phyloP scores from a whole-genome alignment of 2,329 filamentous ascomycete genomes.

The Pseudocercospora ulei region DNA sequence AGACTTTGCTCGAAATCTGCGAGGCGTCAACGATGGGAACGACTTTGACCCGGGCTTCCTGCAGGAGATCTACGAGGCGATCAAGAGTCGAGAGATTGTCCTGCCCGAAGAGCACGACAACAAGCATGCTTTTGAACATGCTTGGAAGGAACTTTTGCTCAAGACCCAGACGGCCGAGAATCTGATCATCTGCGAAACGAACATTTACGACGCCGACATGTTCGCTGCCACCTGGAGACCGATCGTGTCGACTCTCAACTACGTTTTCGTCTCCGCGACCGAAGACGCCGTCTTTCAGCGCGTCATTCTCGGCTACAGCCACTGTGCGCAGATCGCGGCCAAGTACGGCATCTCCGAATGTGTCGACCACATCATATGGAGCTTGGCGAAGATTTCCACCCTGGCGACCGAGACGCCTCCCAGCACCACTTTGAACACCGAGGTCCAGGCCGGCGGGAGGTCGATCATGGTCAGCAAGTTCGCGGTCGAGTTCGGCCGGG shows the following conservation, averaged over 20 bases:
- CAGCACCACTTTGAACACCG: constrained; percentile 84
- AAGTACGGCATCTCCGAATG: constrained; percentile 75
- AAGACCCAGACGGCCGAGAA: constrained; percentile 70
- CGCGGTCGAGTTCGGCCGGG: constrained; percentile 86
- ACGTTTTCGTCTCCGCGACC: constrained; percentile 97
- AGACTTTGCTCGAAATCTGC: constrained; percentile 80
- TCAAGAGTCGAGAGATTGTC: constrained; percentile 89
- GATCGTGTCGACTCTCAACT: constrained; percentile 86
- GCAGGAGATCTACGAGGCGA: constrained; percentile 78
- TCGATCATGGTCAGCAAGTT: constrained; percentile 98
- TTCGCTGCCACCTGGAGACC: constrained; percentile 93
- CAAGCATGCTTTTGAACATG: constrained; percentile 90
- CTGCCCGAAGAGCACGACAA: constrained; percentile 95
- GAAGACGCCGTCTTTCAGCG: constrained; percentile 92
- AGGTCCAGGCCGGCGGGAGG: constrained; percentile 75
- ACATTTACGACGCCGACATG: constrained; percentile 95
- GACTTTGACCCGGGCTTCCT: constrained; percentile 80
- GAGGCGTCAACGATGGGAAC: constrained; percentile 74
- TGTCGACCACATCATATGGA: constrained; percentile 85
- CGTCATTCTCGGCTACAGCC: constrained; percentile 88
- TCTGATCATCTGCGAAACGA: constrained; percentile 73
- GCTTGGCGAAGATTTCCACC: constrained; percentile 81
- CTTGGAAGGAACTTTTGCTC: constrained; percentile 85
- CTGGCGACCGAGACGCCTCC: constrained; percentile 65
- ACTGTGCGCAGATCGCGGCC: constrained; percentile 85